phyloP scores from a whole-genome alignment of 208 protist genomes.

The Crithidia mellificae region DNA sequence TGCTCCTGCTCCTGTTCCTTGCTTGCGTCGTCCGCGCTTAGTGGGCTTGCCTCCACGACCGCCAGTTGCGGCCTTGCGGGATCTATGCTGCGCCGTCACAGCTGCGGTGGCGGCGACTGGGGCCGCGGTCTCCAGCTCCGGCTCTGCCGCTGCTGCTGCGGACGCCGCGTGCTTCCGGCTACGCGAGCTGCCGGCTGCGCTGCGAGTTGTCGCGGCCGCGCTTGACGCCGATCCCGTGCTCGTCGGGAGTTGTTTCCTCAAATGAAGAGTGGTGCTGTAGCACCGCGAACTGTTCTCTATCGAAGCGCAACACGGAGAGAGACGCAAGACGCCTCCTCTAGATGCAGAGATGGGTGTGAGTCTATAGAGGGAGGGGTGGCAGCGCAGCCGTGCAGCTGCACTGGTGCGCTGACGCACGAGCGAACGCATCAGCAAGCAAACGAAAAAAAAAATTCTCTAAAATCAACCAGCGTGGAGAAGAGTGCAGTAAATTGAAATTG shows the following conservation, averaged over 20 bases:
- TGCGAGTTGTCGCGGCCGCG: not conserved
- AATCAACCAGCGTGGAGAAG: not conserved
- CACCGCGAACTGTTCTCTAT: constrained; percentile 17
- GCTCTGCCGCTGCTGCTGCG: constrained; percentile 8
- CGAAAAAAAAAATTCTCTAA: too few species aligned
- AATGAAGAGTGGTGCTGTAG: constrained; percentile 25
- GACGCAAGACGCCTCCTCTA: not conserved
- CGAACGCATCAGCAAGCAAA: constrained; percentile 12
- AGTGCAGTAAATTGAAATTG: too few species aligned
- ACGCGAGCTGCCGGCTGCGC: not conserved
- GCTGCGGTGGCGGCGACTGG: not conserved
- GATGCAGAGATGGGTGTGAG: constrained; percentile 7
- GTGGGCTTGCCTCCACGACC: not conserved
- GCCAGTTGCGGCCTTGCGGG: not conserved
- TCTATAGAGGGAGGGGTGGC: constrained; percentile 25
- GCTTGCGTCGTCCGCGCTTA: constrained; percentile 13
- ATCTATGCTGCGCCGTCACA: not conserved
- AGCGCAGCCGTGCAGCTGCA: constrained; percentile 7
- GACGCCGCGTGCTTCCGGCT: constrained; percentile 16
- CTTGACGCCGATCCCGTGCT: constrained; percentile 16
- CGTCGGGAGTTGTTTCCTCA: constrained; percentile 30
- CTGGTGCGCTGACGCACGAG: constrained; percentile 12
- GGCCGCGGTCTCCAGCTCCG: constrained; percentile 14
- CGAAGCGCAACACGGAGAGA: not conserved
- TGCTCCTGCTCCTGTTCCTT: not conserved